Base-by-base conservation (phyloP, 2,329 filamentous ascomycete genomes). In the Alternaria triticimaculans region DNA sequence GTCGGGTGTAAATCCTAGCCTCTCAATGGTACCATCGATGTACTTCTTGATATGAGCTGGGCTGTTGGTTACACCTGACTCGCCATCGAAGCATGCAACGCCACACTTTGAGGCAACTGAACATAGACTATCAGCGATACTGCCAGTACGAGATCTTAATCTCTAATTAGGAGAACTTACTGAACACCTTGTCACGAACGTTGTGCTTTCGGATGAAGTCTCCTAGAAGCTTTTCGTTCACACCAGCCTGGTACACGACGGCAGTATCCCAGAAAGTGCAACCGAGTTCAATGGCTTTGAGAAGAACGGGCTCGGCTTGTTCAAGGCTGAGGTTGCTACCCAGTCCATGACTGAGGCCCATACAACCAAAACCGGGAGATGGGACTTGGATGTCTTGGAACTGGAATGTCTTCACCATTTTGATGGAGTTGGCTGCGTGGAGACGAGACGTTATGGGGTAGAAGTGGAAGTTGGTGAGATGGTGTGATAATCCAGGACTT, bases 341-440 rank as follows among this genome's bases (percentile, higher is more conserved):
- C 59, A 86, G 83, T 66, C 82, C 83, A 33, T 80, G 78, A 55
- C 68, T 80, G 55, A 83, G 66, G 3, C 86, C 85, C 86, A 88
- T 88, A n/a, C 84, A 77, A n/a, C 87, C 85, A 37, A 87, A 83
- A 20, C 87, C 86, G 11, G 87, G 70, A 7, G 80, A 78, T 2
- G 84, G 80, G 28, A 89, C 83, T 21, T 81, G n/a, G 6, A 70
- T 21, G 45, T 67, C 66, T 11, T 60, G 51, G 41, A 74, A 75
- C 12, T 59, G 69, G 37, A 73, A 43, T 53, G 67, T 70, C 50
- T 74, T 70, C 49, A 65, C 63, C 68, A 72, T 74, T 33, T 21
- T 49, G 46, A 23, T 15, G 5, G 6, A n/a, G 18, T 28, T 20
- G 18, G 21, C 14, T 7, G 12, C 2, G 25, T 12, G 0, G n/a